phyloP scores from a whole-genome alignment of 257 asterid species.

The Verbascum thapsus region DNA sequence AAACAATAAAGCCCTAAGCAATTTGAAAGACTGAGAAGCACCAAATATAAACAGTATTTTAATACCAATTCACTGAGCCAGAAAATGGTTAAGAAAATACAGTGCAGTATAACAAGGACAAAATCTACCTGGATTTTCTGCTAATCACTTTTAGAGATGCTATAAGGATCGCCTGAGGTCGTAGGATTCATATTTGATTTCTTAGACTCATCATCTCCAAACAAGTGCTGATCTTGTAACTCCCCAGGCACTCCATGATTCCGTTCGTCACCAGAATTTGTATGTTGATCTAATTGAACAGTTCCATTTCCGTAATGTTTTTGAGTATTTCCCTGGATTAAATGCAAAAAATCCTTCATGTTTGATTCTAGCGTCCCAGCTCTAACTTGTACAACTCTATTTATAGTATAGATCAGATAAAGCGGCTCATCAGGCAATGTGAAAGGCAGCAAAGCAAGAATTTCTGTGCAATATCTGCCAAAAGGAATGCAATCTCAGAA shows the following conservation, averaged over 20 bases:
- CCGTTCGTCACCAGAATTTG: constrained; percentile 33
- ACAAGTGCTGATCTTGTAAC: constrained; percentile 39
- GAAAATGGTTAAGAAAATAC: neutral
- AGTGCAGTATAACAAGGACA: constrained; percentile 18
- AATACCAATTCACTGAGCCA: too few relatives aligned
- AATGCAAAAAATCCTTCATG: constrained; percentile 75
- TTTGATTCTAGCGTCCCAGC: constrained; percentile 84
- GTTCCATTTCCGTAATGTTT: constrained; percentile 50
- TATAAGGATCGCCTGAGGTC: constrained; percentile 41
- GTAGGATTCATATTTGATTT: constrained; percentile 40
- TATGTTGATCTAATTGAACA: constrained; percentile 37
- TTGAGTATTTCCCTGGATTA: constrained; percentile 52
- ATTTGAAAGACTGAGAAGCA: constrained; percentile 13
- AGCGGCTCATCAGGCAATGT: constrained; percentile 92
- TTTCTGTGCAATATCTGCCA: constrained; percentile 88
- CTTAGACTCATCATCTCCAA: too few relatives aligned
- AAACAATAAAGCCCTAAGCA: constrained; percentile 13
- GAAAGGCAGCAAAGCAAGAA: constrained; percentile 93
- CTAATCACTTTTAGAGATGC: constrained; percentile 48
- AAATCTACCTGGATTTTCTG: constrained; percentile 73
- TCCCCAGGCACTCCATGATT: constrained; percentile 44
- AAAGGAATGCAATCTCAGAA: constrained; percentile 36
- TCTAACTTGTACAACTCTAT: constrained; percentile 91
- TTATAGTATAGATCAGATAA: constrained; percentile 80
- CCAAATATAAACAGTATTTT: too few relatives aligned